Percentiles rank a stretch among this genome's conserved stretches.
These are phyloP conservation scores for Trametopsis cervina DNA, from an alignment of 768 basidiomycete genomes.

Conservation along the genomic window DNA sequence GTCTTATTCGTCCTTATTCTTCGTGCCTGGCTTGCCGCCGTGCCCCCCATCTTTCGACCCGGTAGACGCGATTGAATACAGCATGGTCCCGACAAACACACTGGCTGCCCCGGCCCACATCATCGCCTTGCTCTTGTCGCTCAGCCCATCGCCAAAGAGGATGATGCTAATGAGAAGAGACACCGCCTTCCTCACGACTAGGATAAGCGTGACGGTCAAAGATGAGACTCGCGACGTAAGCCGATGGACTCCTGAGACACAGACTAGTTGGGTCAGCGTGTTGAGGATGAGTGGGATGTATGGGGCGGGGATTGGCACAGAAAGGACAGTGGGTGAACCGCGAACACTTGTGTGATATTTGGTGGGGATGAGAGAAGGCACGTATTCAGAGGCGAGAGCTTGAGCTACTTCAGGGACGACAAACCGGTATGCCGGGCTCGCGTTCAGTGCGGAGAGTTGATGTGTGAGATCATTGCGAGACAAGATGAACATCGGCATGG, in stretches of 20 bases:
- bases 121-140: slow-evolving; percentile 26
- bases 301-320: slow-evolving; percentile 41
- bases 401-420: slow-evolving; percentile 4
- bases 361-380: slow-evolving; percentile 16
- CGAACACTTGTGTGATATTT: slow-evolving; percentile 23
- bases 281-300: slow-evolving; percentile 65
- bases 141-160: slow-evolving; percentile 32
- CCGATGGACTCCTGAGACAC: slow-evolving; percentile 81
- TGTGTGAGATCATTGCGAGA: slow-evolving; percentile 43
- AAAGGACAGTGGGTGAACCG: slow-evolving; percentile 8
- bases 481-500: slow-evolving; percentile 69
- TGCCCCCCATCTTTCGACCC: neutral
- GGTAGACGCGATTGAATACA: slow-evolving; percentile 42
- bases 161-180: slow-evolving; percentile 68
- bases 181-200: slow-evolving; percentile 76
- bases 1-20: slow-evolving; percentile 8
- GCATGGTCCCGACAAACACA: slow-evolving; percentile 66
- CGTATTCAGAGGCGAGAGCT: neutral
- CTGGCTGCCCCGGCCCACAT: slow-evolving; percentile 67
- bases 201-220: slow-evolving; percentile 71
- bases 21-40: neutral
- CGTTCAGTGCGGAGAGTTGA: slow-evolving; percentile 39
- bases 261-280: slow-evolving; percentile 77
- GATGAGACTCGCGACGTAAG: slow-evolving; percentile 72
- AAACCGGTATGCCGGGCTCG: slow-evolving; percentile 28